Evolutionary conservation across 768 basidiomycete genomes (phyloP).

Genomic region (Mycena indigotica): DNA sequence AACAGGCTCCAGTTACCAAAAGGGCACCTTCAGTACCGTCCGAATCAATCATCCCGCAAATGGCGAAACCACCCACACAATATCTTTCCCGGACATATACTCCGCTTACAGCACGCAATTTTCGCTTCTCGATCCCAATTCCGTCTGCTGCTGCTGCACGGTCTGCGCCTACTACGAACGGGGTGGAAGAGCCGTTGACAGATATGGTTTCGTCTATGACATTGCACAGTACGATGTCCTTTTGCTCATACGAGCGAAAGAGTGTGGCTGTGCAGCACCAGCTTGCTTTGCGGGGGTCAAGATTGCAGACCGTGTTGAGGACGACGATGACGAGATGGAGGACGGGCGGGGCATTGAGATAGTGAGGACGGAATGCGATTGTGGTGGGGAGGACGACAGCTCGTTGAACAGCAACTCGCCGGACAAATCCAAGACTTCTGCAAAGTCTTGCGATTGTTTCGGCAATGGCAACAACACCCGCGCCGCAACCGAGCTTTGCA

Average conservation of each 20-base stretch:
- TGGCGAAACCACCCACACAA: constrained; percentile 82
- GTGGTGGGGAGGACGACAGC: constrained; percentile 36
- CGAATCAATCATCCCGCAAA: constrained; percentile 81
- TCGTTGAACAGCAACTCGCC: constrained; percentile 4
- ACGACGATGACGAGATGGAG: constrained; percentile 67
- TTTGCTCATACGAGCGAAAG: constrained; percentile 69
- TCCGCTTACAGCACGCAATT: constrained; percentile 71
- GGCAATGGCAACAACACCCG: not conserved
- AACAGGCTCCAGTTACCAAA: constrained; percentile 8
- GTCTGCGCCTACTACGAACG: constrained; percentile 51
- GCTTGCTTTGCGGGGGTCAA: constrained; percentile 86
- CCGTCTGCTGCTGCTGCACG: constrained; percentile 46
- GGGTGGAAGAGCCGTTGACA: constrained; percentile 67
- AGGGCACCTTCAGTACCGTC: constrained; percentile 61
- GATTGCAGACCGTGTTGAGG: constrained; percentile 81
- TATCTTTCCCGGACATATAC: constrained; percentile 78
- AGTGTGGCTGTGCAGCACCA: constrained; percentile 77
- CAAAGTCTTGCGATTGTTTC: constrained; percentile 40
- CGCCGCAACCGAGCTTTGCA: constrained; percentile 4
- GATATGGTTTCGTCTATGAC: constrained; percentile 91
- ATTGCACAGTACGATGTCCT: constrained; percentile 80
- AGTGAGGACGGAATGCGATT: constrained; percentile 49
- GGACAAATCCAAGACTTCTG: constrained; percentile 48
- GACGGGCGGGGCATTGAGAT: constrained; percentile 44
- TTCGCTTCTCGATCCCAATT: constrained; percentile 67